Conservation (phyloP, 768 basidiomycete species). For the Sutorius australiensis region DNA sequence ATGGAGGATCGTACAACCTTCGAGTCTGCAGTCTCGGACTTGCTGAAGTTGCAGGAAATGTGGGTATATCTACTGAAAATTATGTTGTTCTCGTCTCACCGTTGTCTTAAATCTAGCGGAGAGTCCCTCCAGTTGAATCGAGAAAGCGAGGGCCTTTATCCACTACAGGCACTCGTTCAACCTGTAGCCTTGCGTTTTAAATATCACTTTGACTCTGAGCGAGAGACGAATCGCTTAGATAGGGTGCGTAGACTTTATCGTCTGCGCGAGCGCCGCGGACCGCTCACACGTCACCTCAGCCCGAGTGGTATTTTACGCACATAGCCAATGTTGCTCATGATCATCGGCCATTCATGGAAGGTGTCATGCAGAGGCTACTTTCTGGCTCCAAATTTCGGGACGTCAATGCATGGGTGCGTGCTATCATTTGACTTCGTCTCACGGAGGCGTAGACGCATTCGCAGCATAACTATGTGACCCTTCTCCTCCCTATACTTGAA, state of each 20-base stretch:
- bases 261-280: not conserved
- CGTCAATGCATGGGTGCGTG: slow-evolving; percentile 73
- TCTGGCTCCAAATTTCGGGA: slow-evolving; percentile 55
- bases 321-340: slow-evolving; percentile 84
- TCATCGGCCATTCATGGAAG: slow-evolving; percentile 77
- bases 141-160: slow-evolving; percentile 60
- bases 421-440: not conserved
- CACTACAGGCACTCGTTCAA: slow-evolving; percentile 78
- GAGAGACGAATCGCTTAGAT: slow-evolving; percentile 87
- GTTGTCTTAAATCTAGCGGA: slow-evolving; percentile 39
- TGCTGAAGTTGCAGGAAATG: slow-evolving; percentile 77
- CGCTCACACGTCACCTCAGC: slow-evolving; percentile 44
- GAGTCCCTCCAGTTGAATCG: slow-evolving; percentile 39
- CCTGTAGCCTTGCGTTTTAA: slow-evolving; percentile 86
- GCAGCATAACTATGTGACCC: slow-evolving; percentile 81
- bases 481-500: slow-evolving; percentile 73
- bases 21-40: slow-evolving; percentile 71
- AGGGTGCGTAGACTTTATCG: slow-evolving; percentile 52
- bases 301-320: slow-evolving; percentile 97
- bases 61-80: slow-evolving; percentile 37
- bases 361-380: slow-evolving; percentile 67
- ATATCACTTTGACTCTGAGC: slow-evolving; percentile 87
- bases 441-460: slow-evolving; percentile 1
- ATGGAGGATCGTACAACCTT: slow-evolving; percentile 58
- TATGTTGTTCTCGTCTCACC: slow-evolving; percentile 2